Evolutionary conservation across 345 rosid species (phyloP), one percentile per base, ranked within the genome.

Genomic region (Murraya koenigii): DNA sequence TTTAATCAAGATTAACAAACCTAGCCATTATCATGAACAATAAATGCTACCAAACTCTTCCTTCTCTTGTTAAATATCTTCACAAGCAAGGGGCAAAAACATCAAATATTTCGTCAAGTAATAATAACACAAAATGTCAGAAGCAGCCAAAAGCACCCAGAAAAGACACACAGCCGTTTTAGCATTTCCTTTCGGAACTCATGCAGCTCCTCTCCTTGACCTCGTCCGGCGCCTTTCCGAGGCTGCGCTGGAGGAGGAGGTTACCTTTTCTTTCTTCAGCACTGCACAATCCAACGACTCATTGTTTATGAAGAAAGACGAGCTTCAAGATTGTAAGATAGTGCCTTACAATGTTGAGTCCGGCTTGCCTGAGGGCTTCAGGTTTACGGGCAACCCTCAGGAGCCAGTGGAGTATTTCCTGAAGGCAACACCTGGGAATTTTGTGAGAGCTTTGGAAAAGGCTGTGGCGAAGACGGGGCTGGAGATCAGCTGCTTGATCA

Each of bases 171-270:
- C 82, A 0, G 88, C 85, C 1, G 87, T 86, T 14, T 63, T 85
- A 1, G 84, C 84, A 20, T 88, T 88, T 35, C 88, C 91, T 7
- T 83, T 86, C 35, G 83, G 65, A 65, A 74, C 83, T 17, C 91
- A 88, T 54, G 84, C 86, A 3, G 52, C 44, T 3, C 81, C 89
- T 5, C 85, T 88, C 19, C 82, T 88, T 78, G 36, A 32, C 80
- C 26, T 84, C 61, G 28, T 69, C 11, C 80, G 74, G 20, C 41
- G 38, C 69, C 58, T 86, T 1, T 80, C 84, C 13, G 61, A 36
- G 0, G 76, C 80, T 8, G 55, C 38, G 7, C 81, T 88, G 1
- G 52, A 69, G 52, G 70, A 88, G 0, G 44, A 69, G 52, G 67
- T 74, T 1, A 35, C 14, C 8, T 85, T 89, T 75, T 84, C 83